Evolutionary conservation across 169 alveolate species (phyloP).

Genomic region (Neospora caninum): DNA sequence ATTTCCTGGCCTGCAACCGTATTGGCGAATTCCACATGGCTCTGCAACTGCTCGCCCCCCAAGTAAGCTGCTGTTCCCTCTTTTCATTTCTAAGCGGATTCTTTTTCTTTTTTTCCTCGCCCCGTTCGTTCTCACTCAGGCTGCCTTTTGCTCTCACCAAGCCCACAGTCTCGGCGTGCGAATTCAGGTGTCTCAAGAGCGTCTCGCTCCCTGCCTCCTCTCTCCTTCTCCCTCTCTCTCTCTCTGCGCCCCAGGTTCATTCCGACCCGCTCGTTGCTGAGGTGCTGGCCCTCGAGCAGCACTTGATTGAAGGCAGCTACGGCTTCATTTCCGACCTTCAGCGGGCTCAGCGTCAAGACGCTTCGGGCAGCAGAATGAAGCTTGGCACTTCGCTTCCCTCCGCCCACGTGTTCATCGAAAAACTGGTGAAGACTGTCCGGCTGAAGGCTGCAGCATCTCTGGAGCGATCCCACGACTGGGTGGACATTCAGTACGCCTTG

Average conservation of each 20-base stretch:
- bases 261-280: neutral
- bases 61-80: conserved; percentile 8
- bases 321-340: conserved; percentile 4
- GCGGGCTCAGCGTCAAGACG: neutral
- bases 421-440: conserved; percentile 20
- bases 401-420: conserved; percentile 14
- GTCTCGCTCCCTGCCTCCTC: too few species aligned
- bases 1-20: conserved; percentile 5
- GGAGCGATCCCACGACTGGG: conserved; percentile 10
- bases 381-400: neutral
- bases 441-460: conserved; percentile 36
- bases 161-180: too few species aligned
- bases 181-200: too few species aligned
- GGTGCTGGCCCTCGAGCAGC: conserved; percentile 38
- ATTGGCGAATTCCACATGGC: conserved; percentile 42
- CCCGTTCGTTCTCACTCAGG: too few species aligned
- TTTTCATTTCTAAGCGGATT: too few species aligned
- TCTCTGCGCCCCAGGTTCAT: too few species aligned
- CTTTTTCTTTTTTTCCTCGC: too few species aligned
- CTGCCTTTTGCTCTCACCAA: too few species aligned
- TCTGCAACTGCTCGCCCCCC: conserved; percentile 15
- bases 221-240: too few species aligned
- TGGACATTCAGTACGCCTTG: conserved; percentile 10
- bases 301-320: conserved; percentile 22
- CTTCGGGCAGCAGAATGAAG: neutral